phyloP scores from a whole-genome alignment of 2,329 filamentous ascomycete genomes.

The Fusarium piperis region DNA sequence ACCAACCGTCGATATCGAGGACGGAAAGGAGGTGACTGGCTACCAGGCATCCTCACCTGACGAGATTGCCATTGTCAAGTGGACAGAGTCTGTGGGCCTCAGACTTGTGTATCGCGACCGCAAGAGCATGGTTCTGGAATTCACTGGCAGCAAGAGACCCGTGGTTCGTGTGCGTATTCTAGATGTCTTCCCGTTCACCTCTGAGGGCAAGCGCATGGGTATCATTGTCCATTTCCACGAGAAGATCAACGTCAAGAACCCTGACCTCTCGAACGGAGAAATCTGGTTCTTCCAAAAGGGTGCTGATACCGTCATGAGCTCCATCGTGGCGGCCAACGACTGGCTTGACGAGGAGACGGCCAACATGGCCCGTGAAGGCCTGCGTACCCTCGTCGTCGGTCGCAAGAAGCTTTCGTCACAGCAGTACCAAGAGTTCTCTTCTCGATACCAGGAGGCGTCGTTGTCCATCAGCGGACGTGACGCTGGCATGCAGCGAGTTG shows the following conservation, averaged over 20 bases:
- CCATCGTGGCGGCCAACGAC: conserved; percentile 94
- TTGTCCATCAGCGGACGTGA: conserved; percentile 84
- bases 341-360: conserved; percentile 99
- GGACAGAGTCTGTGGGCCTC: conserved; percentile 92
- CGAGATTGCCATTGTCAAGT: conserved; percentile 96
- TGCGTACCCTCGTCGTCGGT: conserved; percentile 95
- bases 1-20: conserved; percentile 79
- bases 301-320: conserved; percentile 97
- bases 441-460: conserved; percentile 80
- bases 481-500: conserved; percentile 79
- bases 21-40: conserved; percentile 79
- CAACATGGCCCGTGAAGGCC: conserved; percentile 98
- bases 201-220: conserved; percentile 97
- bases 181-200: conserved; percentile 97
- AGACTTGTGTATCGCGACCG: conserved; percentile 87
- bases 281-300: conserved; percentile 99
- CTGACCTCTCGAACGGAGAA: conserved; percentile 70
- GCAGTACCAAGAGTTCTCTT: conserved; percentile 84
- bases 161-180: conserved; percentile 89
- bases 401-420: conserved; percentile 82
- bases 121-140: conserved; percentile 84
- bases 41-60: conserved; percentile 98
- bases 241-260: conserved; percentile 57
- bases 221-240: conserved; percentile 90
- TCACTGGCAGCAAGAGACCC: conserved; percentile 74